These are phyloP conservation scores for Mucuna pruriens DNA, from an alignment of 306 rosid species.

Conservation along the genomic window DNA sequence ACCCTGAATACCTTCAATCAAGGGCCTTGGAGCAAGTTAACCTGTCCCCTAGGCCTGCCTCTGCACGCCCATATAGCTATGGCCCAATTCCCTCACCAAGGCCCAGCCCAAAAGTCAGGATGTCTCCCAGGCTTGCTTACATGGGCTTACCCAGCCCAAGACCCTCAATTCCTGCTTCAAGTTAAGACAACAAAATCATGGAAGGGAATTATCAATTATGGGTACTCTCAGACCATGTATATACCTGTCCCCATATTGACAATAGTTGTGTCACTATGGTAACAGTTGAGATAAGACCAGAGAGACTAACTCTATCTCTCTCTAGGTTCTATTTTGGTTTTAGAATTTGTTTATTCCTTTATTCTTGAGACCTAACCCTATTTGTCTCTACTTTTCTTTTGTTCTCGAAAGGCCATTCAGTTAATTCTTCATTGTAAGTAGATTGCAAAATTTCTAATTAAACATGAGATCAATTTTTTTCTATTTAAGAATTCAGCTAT, in stretches of 20 bases:
- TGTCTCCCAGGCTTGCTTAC: constrained; percentile 80
- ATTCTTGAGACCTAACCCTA: constrained; percentile 32
- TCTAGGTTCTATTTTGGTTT: not conserved
- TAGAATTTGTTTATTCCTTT: constrained; percentile 29
- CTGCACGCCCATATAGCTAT: constrained; percentile 41
- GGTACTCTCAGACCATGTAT: not conserved
- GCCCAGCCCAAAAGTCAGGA: constrained; percentile 86
- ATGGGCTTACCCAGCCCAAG: constrained; percentile 96
- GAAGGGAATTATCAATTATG: not conserved
- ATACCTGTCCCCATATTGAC: not conserved
- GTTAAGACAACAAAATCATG: constrained; percentile 26
- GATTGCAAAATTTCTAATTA: not conserved
- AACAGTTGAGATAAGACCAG: not conserved
- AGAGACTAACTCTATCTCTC: not conserved
- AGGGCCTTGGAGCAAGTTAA: constrained; percentile 92
- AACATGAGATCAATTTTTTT: not conserved
- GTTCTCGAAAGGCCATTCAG: not conserved
- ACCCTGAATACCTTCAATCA: constrained; percentile 78
- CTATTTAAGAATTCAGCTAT: not conserved
- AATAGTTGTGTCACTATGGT: not conserved
- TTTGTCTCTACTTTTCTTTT: not conserved
- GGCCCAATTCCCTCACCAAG: constrained; percentile 99
- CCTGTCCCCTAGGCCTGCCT: constrained; percentile 69
- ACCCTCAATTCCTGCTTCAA: constrained; percentile 41
- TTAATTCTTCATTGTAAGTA: constrained; percentile 20